Base-by-base conservation (phyloP, 1,139 yeast genomes). In the Taphrina deformans region DNA sequence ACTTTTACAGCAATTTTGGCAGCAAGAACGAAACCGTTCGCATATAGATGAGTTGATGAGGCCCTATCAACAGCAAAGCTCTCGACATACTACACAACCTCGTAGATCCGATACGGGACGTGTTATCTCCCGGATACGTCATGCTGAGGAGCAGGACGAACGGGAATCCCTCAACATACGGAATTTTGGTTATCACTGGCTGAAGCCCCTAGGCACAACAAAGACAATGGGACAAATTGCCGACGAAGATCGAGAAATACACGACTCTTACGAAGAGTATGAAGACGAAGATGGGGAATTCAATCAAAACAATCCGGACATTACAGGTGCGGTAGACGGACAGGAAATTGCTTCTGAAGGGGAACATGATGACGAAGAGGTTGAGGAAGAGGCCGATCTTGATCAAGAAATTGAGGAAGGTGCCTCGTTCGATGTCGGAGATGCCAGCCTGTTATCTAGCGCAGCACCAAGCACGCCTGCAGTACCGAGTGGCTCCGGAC, bases 191-290 rank as follows among this genome's bases (percentile, higher is more conserved):
- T 53, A 38, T 40, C 58, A 53, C 35, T 53, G 58, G 58, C 58
- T 53, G 33, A 35, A 53, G 16, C 58, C 58, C 2, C 7, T 53
- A 12, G 58, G 58, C 1, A 40, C 23, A n/a, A 38, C 58, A 21
- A 53, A 53, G 48, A 53, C 58, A 18, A 53, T 53, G 58, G 58
- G 58, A 4, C 58, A 53, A 24, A 53, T 53, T 14, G 58, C 29
- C 35, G 58, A 53, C 16, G 58, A 53, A 18, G 45, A 21, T n/a
- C 58, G 58, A 9, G 58, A 53, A 35, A 24, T 35, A 5, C 48
- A 53, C 2, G 48, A 53, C 6, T 23, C 48, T 4, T 53, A 38
- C 14, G 58, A 53, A n/a, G 58, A 35, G 14, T 53, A 53, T 21
- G 48, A 53, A 10, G 58, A 53, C 18, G 58, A 53, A 21, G 58